Conservation (phyloP, 1,284 basidiomycete genomes). For the Tausonia pullulans region DNA sequence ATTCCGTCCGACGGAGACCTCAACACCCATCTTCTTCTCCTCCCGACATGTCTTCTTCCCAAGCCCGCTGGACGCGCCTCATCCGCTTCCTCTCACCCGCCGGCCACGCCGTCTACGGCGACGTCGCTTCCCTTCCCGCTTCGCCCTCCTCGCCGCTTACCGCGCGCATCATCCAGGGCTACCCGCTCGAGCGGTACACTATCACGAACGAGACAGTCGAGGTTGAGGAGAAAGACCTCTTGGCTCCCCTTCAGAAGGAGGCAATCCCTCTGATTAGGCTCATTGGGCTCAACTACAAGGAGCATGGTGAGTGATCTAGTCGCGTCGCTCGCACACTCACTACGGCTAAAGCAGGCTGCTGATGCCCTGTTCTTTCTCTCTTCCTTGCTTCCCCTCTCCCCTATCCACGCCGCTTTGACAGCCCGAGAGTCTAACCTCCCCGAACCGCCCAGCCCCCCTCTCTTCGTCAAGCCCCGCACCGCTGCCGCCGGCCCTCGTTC, state of each 20-base stretch:
- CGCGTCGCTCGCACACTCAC: background rate
- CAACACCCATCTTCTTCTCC: background rate
- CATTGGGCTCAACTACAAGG: background rate
- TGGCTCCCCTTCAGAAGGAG: background rate
- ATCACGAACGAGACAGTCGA: too few species aligned
- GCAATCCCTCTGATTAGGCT: background rate
- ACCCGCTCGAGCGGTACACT: background rate
- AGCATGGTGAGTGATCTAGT: background rate
- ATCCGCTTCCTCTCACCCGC: too few species aligned
- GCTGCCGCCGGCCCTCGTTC: conserved; percentile 59
- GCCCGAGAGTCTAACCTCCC: conserved; percentile 4
- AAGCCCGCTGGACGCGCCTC: too few species aligned
- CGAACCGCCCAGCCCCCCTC: conserved; percentile 48
- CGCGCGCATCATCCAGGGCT: too few species aligned
- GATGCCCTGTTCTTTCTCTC: background rate
- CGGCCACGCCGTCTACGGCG: too few species aligned
- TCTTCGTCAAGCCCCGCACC: conserved; percentile 69
- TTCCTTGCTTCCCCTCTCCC: background rate
- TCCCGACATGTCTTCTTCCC: background rate
- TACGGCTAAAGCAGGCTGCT: background rate
- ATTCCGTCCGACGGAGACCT: background rate
- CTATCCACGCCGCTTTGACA: background rate
- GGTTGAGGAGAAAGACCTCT: background rate
- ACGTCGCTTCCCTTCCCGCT: too few species aligned
- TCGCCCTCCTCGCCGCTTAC: too few species aligned